A percentile compares a stretch with the other conserved stretches of the same genome.
phyloP scores from a whole-genome alignment of 2,329 filamentous ascomycete genomes.

The Chaetomiaceae sp. region DNA sequence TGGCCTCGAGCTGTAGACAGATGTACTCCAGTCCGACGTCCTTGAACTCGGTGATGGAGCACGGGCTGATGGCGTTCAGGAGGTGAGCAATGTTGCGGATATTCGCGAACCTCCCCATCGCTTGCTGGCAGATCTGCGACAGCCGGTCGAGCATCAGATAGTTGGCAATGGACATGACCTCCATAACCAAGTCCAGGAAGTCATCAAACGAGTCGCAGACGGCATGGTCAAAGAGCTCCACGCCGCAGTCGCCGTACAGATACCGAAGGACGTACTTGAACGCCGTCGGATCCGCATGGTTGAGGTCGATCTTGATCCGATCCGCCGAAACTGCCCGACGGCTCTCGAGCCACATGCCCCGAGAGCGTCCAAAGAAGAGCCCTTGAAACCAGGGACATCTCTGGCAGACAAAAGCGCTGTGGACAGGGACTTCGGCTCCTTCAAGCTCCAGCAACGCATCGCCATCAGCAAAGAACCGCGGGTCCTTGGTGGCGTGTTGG shows the following conservation, averaged over 20 bases:
- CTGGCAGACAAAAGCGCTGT: constrained; percentile 74
- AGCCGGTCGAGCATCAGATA: constrained; percentile 93
- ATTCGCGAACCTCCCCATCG: constrained; percentile 79
- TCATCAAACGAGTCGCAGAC: constrained; percentile 69
- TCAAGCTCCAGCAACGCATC: constrained; percentile 77
- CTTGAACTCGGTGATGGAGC: constrained; percentile 79
- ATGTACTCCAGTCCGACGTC: constrained; percentile 85
- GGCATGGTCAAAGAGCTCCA: constrained; percentile 75
- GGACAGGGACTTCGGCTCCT: constrained; percentile 64
- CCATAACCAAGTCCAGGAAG: constrained; percentile 83
- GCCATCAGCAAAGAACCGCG: constrained; percentile 68
- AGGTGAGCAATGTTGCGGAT: constrained; percentile 80
- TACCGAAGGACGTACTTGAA: constrained; percentile 77
- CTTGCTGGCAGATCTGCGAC: constrained; percentile 80
- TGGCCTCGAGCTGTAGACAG: constrained; percentile 82
- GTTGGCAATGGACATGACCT: constrained; percentile 84
- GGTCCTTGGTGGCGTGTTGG: constrained; percentile 61
- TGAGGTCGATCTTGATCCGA: constrained; percentile 69
- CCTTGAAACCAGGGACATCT: constrained; percentile 90
- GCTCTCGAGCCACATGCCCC: constrained; percentile 75
- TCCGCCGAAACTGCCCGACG: constrained; percentile 47
- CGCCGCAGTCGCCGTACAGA: constrained; percentile 77
- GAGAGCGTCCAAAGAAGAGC: constrained; percentile 82
- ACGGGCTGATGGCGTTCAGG: constrained; percentile 80
- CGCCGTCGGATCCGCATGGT: constrained; percentile 66